Percentiles rank a stretch among this genome's conserved stretches.
Evolutionary conservation across 106 monocot genomes (phyloP).

Genomic region (Acorus calamus): DNA sequence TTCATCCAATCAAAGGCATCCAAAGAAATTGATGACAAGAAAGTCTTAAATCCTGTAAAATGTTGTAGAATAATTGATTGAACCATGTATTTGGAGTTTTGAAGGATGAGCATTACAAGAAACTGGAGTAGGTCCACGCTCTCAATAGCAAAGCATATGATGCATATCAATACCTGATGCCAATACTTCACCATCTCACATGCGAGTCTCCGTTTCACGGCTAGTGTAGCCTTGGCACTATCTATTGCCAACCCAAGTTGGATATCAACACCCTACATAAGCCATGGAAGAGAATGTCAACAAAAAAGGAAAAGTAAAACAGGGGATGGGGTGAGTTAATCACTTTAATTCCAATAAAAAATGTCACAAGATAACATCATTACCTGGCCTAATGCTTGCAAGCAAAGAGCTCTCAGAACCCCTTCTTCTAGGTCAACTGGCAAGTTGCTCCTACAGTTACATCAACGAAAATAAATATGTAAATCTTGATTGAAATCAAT

Average conservation of each 20-base stretch:
- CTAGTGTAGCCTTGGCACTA: conserved; percentile 74
- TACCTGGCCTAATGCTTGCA: conserved; percentile 87
- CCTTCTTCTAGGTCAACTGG: conserved; percentile 68
- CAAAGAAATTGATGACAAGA: too few relatives aligned
- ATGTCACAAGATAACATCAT: neutral
- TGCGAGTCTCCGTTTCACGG: conserved; percentile 79
- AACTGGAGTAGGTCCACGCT: neutral
- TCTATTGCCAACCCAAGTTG: conserved; percentile 88
- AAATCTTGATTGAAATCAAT: neutral
- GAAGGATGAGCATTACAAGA: neutral
- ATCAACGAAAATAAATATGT: conserved; percentile 4
- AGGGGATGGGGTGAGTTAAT: neutral
- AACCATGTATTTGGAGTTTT: too few relatives aligned
- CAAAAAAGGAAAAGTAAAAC: neutral
- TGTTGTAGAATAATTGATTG: too few relatives aligned
- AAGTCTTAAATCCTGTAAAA: too few relatives aligned
- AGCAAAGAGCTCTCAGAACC: conserved; percentile 51
- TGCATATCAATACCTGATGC: conserved; percentile 43
- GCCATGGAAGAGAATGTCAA: neutral
- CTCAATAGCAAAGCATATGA: neutral
- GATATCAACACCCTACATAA: conserved; percentile 50
- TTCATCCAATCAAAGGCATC: too few relatives aligned
- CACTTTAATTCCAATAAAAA: neutral
- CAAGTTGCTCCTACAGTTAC: conserved; percentile 43
- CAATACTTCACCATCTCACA: conserved; percentile 90